Percentiles rank a stretch among this genome's conserved stretches.
These are phyloP conservation scores for Musa balbisiana DNA, from an alignment of 202 grass and related monocot species.

Conservation along the genomic window DNA sequence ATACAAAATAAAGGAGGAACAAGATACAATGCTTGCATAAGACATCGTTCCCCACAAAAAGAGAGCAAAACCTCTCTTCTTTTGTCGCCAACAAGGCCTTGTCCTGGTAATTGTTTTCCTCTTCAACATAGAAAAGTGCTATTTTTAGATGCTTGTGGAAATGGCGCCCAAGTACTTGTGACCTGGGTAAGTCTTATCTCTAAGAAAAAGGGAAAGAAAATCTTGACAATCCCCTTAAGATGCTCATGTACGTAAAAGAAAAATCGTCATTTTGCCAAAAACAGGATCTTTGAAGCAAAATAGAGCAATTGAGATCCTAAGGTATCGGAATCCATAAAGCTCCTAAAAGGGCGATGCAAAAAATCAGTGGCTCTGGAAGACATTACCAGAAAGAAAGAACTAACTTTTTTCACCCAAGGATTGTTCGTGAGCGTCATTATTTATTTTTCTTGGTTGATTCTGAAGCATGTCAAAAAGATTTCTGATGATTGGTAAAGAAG, in stretches of 20 bases:
- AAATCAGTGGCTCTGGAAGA: neutral
- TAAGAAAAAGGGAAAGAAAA: no score
- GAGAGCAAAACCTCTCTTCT: neutral
- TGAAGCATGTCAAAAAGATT: neutral
- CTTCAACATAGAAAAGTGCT: no score
- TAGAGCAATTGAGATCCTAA: neutral
- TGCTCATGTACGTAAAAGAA: no score
- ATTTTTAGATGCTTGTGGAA: neutral
- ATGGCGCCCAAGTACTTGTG: neutral
- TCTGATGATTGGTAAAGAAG: neutral
- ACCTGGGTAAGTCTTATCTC: no score
- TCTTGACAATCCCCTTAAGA: no score
- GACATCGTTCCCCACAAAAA: neutral
- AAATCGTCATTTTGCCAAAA: no score
- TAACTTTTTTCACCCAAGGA: neutral
- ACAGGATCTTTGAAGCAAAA: no score
- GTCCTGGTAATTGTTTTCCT: neutral
- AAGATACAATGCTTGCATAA: neutral
- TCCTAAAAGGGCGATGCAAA: neutral
- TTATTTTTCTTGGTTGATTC: neutral
- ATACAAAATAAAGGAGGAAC: neutral
- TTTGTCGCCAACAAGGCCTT: neutral
- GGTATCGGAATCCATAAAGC: neutral
- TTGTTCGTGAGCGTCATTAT: neutral
- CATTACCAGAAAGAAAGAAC: neutral